phyloP scores from a whole-genome alignment of 2,329 filamentous ascomycete species.

The Dryadomyces sulphureus region DNA sequence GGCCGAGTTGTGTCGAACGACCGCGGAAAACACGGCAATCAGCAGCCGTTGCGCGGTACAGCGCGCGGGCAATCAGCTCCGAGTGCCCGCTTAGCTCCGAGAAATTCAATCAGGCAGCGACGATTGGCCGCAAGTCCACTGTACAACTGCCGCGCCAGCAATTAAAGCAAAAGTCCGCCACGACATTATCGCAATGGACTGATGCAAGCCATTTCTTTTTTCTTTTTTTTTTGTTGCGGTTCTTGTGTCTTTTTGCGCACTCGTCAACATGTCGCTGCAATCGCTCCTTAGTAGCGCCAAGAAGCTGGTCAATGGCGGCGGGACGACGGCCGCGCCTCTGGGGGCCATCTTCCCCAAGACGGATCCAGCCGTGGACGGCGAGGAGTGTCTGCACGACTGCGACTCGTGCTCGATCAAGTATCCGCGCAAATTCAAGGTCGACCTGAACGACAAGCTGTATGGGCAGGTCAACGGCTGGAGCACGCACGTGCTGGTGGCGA shows the following conservation, averaged over 20 bases:
- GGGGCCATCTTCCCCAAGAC: constrained; percentile 57
- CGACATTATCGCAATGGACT: too few species aligned
- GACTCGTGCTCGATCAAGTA: constrained; percentile 64
- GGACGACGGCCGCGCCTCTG: constrained; percentile 10
- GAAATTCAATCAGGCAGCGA: too few species aligned
- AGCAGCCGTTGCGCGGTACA: too few species aligned
- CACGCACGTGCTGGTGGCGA: constrained; percentile 82
- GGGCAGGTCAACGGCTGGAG: constrained; percentile 76
- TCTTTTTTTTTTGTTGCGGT: neutral
- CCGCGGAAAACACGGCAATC: too few species aligned
- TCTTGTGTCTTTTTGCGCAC: constrained; percentile 17
- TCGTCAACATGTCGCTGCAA: constrained; percentile 25
- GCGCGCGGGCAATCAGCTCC: too few species aligned
- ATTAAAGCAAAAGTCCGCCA: too few species aligned
- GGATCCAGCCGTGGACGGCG: constrained; percentile 64
- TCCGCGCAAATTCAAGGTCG: constrained; percentile 56
- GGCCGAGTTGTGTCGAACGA: too few species aligned
- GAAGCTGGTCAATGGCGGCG: constrained; percentile 17
- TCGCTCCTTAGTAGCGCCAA: constrained; percentile 23
- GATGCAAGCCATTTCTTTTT: too few species aligned
- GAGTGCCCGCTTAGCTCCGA: too few species aligned
- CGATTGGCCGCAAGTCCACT: too few species aligned
- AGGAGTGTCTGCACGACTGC: constrained; percentile 83
- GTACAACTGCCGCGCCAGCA: too few species aligned
- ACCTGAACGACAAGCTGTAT: constrained; percentile 66